Base-by-base conservation (phyloP, 1,284 basidiomycete genomes). In the Megacollybia platyphylla region DNA sequence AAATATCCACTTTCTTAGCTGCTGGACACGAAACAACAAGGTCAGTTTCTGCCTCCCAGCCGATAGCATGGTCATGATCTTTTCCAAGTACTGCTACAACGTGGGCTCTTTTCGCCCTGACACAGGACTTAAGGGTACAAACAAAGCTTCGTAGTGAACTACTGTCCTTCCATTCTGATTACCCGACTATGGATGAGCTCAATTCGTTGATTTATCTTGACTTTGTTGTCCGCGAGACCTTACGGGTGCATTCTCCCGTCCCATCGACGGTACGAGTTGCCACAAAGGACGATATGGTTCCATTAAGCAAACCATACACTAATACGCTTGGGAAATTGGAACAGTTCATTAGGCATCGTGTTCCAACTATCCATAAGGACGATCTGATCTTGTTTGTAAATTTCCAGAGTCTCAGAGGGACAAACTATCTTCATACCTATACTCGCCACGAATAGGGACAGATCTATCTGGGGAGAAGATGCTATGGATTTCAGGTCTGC, bases 21-120 rank as follows among this genome's bases (percentile, higher is more conserved):
- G 77, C 79, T 4, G 87, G 87, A 0, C 83, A 89, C 56, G 87
- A 90, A 55, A 90, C 88, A 0, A 82, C 77, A 0, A 75, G 78
- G 71, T 71, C 51, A 4, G 49, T 30, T 29, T 11, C 10, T 9
- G 9, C 9, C 11, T 5, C 24, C 24, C 17, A 20, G 15, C 11
- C 3, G 15, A 11, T 38, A 38, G n/a, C 11, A 15, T 24, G 10
- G 36, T 38, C 20, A 24, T 38, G n/a, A 5, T 38, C n/a, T 20
- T n/a, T 38, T 20, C 9, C 11, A 3, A 69, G 75, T 37, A 74
- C 73, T 0, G 65, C 62, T 3, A 66, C 69, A 0, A 67, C 68
- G 0, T 81, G 77, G 77, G 73, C 75, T 0, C 61, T 91, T 0
- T 83, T 69, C 55, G 70, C 74, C 0, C 71, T 92, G 2, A 59